Base-by-base conservation (phyloP, 1,284 basidiomycete genomes). In the Trametes pubescens region DNA sequence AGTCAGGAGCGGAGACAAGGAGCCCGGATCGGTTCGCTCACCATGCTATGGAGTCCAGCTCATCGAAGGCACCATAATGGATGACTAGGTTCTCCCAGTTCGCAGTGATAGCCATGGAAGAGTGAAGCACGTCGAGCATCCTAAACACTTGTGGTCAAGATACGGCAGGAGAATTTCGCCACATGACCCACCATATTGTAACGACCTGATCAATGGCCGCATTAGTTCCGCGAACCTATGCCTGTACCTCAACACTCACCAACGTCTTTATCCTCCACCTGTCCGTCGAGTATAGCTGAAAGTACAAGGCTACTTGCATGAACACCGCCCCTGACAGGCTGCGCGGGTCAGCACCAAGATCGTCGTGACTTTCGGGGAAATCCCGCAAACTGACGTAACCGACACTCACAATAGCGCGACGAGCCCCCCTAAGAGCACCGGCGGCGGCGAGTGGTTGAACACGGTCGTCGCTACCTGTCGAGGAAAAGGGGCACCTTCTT, bases 271-370 rank as follows among this genome's bases (percentile, higher is more conserved):
- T 53, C 22, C 52, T 47, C 26, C 11, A 18, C 21, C 56, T 24
- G 29, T 68, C 66, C 1, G 51, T 35, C 22, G 49, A 61, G 46
- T 68, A 68, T 34, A 64, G 21, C 38, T 65, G 66, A 29, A 59
- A 68, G 52, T 65, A 68, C 26, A 68, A 21, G 26, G 63, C 64
- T 4, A 64, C 62, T 51, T 68, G 67, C 67, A 68, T 68, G 35
- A 66, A 62, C 13, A 68, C 67, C 4, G 61, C 62, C 21, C 67
- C 67, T 2, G 67, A 68, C 14, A 68, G 64, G 40, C 67, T 68
- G 54, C 48, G 29, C 49, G 18, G 14, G 29, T 7, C 26, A 43
- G 4, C 48, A 35, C 14, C 26, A 8, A 37, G 29, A 57, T 34
- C 48, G 49, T 32, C 40, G 9, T 9, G 37, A 13, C 4, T 26